Evolutionary conservation across 2,329 filamentous ascomycete species (phyloP), one percentile per base, ranked within the genome.

Genomic region (Xylogone sp.): DNA sequence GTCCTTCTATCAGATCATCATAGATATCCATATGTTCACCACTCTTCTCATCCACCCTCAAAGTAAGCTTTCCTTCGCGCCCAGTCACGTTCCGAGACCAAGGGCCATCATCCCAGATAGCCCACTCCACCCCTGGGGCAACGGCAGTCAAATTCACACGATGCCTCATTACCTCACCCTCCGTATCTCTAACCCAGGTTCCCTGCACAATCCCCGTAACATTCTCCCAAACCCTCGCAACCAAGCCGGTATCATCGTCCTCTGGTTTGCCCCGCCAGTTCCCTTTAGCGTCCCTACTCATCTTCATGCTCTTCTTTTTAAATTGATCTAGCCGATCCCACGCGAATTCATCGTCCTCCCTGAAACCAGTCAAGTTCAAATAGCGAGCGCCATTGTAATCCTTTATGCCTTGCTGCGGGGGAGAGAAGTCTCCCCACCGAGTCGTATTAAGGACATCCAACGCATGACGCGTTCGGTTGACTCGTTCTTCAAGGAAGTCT

Each of bases 41-140:
- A 47, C 59, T 50, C 10, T 53, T 60, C 52, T 86, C 81, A 21
- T 82, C 80, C 44, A 95, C 72, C 50, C 85, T 80, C 52, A 96
- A 65, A 54, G 85, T 77, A 54, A 96, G 78, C 54, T 79, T 83
- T 13, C 90, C 90, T 46, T 82, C 76, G 2, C 69, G 65, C 1
- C 90, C 88, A 0, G 91, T 96, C 53, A 96, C 76, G 68, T 97
- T 97, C 56, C 89, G 81, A 21, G 82, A 82, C 79, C 89, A 96
- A 13, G 83, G 78, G 22, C 73, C 70, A 45, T 62, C 56, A 39
- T 59, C 43, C 78, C 76, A 50, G 68, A 68, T 22, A 65, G 75
- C 77, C 75, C 91, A 96, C 43, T 83, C 79, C 54, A 87, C 77
- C 12, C 75, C 78, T 1, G 85, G 82, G 12, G 82, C 78, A 54